A percentile compares a stretch with the other conserved stretches of the same genome.
Conservation (phyloP, 2,329 filamentous ascomycete species). For the Ascochyta pisi region DNA sequence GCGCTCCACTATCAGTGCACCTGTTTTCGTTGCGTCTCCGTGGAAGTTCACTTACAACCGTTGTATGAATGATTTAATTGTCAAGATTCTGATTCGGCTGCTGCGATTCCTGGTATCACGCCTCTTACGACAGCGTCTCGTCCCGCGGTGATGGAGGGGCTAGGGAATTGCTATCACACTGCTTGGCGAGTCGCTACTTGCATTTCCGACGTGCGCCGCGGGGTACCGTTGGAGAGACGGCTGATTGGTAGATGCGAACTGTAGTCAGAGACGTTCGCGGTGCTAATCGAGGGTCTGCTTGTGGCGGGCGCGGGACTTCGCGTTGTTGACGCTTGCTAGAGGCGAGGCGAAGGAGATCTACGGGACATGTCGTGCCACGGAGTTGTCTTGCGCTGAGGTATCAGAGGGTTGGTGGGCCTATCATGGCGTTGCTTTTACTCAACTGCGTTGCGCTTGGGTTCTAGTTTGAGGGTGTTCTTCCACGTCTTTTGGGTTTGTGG, state of each 20-base stretch:
- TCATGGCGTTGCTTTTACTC: constrained; percentile 11
- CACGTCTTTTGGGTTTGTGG: not conserved
- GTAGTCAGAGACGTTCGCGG: not conserved
- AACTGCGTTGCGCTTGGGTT: not conserved
- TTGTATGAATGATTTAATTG: constrained; percentile 10
- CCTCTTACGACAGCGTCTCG: constrained; percentile 16
- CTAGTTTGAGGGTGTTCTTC: not conserved
- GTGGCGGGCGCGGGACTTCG: constrained; percentile 11
- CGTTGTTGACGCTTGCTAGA: constrained; percentile 1
- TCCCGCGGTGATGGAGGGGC: not conserved
- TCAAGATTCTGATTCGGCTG: constrained; percentile 15
- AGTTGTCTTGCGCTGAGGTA: constrained; percentile 16
- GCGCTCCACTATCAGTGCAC: constrained; percentile 4
- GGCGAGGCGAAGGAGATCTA: not conserved
- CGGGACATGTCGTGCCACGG: constrained; percentile 22
- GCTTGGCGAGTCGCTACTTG: not conserved
- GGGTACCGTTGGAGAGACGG: not conserved
- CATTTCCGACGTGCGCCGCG: constrained; percentile 32
- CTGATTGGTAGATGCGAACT: constrained; percentile 14
- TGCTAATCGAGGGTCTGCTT: constrained; percentile 1
- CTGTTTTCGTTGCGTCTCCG: constrained; percentile 3
- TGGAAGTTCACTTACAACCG: constrained; percentile 6
- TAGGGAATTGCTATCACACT: not conserved
- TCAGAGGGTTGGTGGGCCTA: constrained; percentile 6
- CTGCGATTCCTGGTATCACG: not conserved